These are phyloP conservation scores for Kalmusia sp. DNA, from an alignment of 2,329 filamentous ascomycete genomes.

Conservation along the genomic window DNA sequence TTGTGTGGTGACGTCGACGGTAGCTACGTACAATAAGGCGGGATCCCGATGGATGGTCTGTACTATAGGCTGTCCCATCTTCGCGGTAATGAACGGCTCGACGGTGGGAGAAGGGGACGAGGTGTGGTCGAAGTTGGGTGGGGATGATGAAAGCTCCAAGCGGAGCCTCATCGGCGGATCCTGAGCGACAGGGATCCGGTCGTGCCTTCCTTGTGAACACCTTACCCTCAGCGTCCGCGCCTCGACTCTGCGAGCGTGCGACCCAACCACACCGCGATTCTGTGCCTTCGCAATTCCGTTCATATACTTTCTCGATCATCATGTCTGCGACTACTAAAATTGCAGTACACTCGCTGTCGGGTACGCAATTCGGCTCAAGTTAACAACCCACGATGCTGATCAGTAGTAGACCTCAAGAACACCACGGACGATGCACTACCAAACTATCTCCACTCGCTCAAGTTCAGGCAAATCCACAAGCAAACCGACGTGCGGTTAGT, in stretches of 20 bases:
- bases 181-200: slow-evolving; percentile 34
- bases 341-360: slow-evolving; percentile 71
- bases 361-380: slow-evolving; percentile 49
- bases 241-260: slow-evolving; percentile 13
- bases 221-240: slow-evolving; percentile 35
- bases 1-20: slow-evolving; percentile 1
- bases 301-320: background rate
- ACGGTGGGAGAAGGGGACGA: slow-evolving; percentile 17
- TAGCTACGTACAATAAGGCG: slow-evolving; percentile 81
- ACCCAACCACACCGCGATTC: background rate
- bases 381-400: slow-evolving; percentile 18
- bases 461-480: slow-evolving; percentile 80
- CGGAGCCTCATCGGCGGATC: slow-evolving; percentile 36
- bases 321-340: slow-evolving; percentile 60
- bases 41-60: slow-evolving; percentile 99
- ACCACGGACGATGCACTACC: slow-evolving; percentile 93
- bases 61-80: slow-evolving; percentile 83
- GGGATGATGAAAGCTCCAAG: slow-evolving; percentile 32
- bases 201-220: slow-evolving; percentile 43
- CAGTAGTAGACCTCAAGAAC: slow-evolving; percentile 83
- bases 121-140: slow-evolving; percentile 21
- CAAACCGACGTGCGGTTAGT: slow-evolving; percentile 82
- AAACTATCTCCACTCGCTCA: slow-evolving; percentile 89
- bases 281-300: background rate
- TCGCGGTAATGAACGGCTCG: slow-evolving; percentile 34